These are phyloP conservation scores for Apostasia ramifera DNA, from an alignment of 106 monocot genomes.

Conservation along the genomic window DNA sequence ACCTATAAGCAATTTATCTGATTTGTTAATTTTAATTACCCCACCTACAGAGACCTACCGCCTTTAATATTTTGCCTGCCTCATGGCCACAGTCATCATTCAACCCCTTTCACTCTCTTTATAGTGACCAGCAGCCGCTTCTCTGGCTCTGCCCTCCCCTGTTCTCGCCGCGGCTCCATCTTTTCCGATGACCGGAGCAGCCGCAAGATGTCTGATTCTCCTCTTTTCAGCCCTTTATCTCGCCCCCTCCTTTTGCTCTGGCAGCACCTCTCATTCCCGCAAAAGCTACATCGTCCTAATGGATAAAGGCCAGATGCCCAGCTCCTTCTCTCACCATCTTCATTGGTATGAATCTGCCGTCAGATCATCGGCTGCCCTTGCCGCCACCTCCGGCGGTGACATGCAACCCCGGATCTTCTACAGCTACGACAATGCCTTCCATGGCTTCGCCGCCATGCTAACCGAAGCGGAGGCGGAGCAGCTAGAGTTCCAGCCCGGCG, in stretches of 20 bases:
- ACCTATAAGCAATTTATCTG: too few species aligned
- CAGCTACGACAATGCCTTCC: slow-evolving; percentile 61
- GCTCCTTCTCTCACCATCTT: slow-evolving; percentile 38
- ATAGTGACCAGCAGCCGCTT: background rate
- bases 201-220: slow-evolving; percentile 9
- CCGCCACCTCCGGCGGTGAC: background rate
- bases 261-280: background rate
- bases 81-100: background rate
- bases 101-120: background rate
- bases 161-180: background rate
- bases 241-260: slow-evolving; percentile 1
- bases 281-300: slow-evolving; percentile 80
- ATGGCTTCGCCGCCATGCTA: slow-evolving; percentile 55
- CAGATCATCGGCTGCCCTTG: slow-evolving; percentile 15
- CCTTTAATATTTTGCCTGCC: slow-evolving; percentile 5
- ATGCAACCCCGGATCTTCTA: slow-evolving; percentile 46
- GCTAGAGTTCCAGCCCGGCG: slow-evolving; percentile 29
- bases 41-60: slow-evolving; percentile 3
- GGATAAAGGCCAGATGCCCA: slow-evolving; percentile 58
- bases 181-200: slow-evolving; percentile 13
- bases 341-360: slow-evolving; percentile 75
- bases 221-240: slow-evolving; percentile 1
- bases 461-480: slow-evolving; percentile 32
- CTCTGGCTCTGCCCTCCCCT: background rate
- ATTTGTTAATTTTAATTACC: background rate